Evolutionary conservation across 306 rosid species (phyloP).

Genomic region (Styphnolobium japonicum): DNA sequence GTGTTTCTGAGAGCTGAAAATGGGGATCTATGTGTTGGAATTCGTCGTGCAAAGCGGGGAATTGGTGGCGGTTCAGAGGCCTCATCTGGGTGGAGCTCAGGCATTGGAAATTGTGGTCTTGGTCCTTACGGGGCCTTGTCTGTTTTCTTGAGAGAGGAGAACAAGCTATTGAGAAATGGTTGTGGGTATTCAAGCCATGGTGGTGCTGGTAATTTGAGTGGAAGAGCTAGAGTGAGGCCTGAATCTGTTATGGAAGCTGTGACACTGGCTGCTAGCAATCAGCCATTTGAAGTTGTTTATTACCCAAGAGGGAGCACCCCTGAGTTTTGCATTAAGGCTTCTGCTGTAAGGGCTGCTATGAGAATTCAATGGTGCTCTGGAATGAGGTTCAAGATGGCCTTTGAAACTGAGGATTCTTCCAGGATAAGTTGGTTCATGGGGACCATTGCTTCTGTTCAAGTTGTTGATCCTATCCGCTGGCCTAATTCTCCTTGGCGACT

Average conservation of each 20-base stretch:
- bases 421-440: conserved; percentile 99
- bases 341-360: conserved; percentile 67
- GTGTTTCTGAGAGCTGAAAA: conserved; percentile 81
- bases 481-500: conserved; percentile 93
- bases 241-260: conserved; percentile 77
- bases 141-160: conserved; percentile 65
- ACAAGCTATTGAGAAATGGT: conserved; percentile 47
- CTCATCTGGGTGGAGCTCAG: conserved; percentile 63
- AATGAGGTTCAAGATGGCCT: conserved; percentile 96
- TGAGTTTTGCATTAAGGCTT: conserved; percentile 80
- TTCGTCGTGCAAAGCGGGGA: conserved; percentile 79
- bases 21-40: conserved; percentile 83
- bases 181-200: conserved; percentile 48
- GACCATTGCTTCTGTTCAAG: conserved; percentile 73
- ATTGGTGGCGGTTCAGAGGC: conserved; percentile 47
- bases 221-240: conserved; percentile 56
- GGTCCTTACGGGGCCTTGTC: conserved; percentile 63
- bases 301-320: conserved; percentile 89
- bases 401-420: conserved; percentile 95
- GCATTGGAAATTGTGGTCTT: conserved; percentile 27
- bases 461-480: conserved; percentile 84
- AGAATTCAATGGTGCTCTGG: conserved; percentile 86
- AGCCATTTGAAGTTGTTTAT: conserved; percentile 72
- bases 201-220: conserved; percentile 32
- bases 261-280: conserved; percentile 56